These are phyloP conservation scores for Dryas drummondii DNA, from an alignment of 306 rosid species.

Conservation along the genomic window DNA sequence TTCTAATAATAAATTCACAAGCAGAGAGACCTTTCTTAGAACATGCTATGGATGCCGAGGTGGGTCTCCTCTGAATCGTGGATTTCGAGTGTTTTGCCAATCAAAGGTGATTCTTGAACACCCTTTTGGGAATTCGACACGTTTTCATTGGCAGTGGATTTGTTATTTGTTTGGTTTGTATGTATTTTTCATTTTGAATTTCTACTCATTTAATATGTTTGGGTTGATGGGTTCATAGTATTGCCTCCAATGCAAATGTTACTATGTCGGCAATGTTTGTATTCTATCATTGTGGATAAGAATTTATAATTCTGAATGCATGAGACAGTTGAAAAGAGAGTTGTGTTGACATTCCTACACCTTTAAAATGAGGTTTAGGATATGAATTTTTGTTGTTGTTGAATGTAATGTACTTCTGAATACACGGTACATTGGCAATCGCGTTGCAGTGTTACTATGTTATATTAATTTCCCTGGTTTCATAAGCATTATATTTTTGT, in stretches of 20 bases:
- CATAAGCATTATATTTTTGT: neutral
- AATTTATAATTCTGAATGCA: neutral
- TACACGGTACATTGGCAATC: neutral
- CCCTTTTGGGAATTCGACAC: constrained; percentile 7
- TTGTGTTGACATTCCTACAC: neutral
- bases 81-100: constrained; percentile 41
- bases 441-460: neutral
- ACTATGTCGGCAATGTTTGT: neutral
- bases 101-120: constrained; percentile 41
- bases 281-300: neutral
- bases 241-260: neutral
- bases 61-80: constrained; percentile 26
- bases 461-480: neutral
- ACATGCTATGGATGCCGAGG: constrained; percentile 16
- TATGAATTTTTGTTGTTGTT: neutral
- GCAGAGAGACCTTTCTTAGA: constrained; percentile 4
- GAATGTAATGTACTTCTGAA: constrained; percentile 36
- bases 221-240: neutral
- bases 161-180: neutral
- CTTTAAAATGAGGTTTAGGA: neutral
- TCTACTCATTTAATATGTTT: neutral
- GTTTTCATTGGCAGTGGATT: neutral
- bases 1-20: constrained; percentile 21
- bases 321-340: neutral
- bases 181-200: neutral